Percentiles rank a stretch among this genome's conserved stretches.
phyloP scores from a whole-genome alignment of 306 rosid genomes.

The Carpinus fangiana region DNA sequence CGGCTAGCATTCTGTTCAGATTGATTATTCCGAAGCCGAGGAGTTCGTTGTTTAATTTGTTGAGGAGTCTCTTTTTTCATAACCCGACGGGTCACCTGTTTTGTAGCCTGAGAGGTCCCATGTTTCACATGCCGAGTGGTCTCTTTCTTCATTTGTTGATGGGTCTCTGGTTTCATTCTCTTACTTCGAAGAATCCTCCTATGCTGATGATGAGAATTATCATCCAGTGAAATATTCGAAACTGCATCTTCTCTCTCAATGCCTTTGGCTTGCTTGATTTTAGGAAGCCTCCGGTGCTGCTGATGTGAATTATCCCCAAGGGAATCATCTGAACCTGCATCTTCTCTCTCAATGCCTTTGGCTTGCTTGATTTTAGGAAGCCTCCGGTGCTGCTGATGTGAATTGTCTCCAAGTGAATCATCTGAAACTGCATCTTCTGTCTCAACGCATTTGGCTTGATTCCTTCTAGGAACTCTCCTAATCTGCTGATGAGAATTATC shows the following conservation, averaged over 20 bases:
- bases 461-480: constrained; percentile 42
- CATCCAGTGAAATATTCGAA: constrained; percentile 45
- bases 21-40: constrained; percentile 44
- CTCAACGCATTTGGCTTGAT: constrained; percentile 46
- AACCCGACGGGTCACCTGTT: constrained; percentile 39
- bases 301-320: constrained; percentile 35
- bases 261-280: constrained; percentile 55
- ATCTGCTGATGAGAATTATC: constrained; percentile 26
- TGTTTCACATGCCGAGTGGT: constrained; percentile 40
- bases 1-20: constrained; percentile 33
- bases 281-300: constrained; percentile 45
- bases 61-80: constrained; percentile 46
- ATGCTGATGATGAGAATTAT: constrained; percentile 42
- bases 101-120: constrained; percentile 41
- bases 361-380: constrained; percentile 57
- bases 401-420: constrained; percentile 33
- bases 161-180: constrained; percentile 48
- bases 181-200: constrained; percentile 59
- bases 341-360: constrained; percentile 48
- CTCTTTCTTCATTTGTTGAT: constrained; percentile 50
- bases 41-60: constrained; percentile 45
- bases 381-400: constrained; percentile 42
- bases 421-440: constrained; percentile 42
- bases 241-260: constrained; percentile 44
- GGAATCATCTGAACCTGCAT: constrained; percentile 27